Conservation (phyloP, 1,284 basidiomycete species). For the Cryptococcus deneoformans region DNA sequence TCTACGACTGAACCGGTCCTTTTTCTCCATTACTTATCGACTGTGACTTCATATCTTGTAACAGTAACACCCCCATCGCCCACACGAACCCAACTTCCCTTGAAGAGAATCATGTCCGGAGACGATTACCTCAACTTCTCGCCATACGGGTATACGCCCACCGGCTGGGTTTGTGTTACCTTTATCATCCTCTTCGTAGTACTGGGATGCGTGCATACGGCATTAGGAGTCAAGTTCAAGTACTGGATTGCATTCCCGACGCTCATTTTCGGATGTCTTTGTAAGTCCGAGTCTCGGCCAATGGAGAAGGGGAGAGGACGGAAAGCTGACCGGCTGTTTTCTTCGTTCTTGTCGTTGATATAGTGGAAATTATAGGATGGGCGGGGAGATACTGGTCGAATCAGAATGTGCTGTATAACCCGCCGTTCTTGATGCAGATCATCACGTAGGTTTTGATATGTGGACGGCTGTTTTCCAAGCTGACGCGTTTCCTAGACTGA, state of each 20-base stretch:
- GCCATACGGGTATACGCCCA: conserved; percentile 17
- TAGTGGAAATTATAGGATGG: conserved; percentile 18
- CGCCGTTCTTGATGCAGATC: conserved; percentile 22
- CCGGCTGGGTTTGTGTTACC: conserved; percentile 9
- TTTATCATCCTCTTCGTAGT: conserved; percentile 25
- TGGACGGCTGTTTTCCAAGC: background rate
- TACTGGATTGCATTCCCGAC: conserved; percentile 22
- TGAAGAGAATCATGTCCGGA: no score
- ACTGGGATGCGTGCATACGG: conserved; percentile 4
- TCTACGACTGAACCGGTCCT: no score
- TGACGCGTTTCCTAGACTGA: conserved; percentile 8
- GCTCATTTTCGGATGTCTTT: conserved; percentile 11
- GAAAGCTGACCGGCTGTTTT: background rate
- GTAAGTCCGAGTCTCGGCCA: no score
- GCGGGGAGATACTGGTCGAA: conserved; percentile 17
- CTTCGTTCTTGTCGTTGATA: background rate
- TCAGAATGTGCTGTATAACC: conserved; percentile 11
- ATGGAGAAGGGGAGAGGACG: background rate
- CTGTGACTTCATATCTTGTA: no score
- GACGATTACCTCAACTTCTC: conserved; percentile 3
- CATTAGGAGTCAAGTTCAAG: conserved; percentile 48
- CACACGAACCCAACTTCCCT: no score
- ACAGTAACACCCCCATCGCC: no score
- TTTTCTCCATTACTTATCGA: no score
- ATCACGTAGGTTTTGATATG: conserved; percentile 12